A percentile compares a stretch with the other conserved stretches of the same genome.
Conservation (phyloP, 1,139 yeast species). For the Yarrowia galli region DNA sequence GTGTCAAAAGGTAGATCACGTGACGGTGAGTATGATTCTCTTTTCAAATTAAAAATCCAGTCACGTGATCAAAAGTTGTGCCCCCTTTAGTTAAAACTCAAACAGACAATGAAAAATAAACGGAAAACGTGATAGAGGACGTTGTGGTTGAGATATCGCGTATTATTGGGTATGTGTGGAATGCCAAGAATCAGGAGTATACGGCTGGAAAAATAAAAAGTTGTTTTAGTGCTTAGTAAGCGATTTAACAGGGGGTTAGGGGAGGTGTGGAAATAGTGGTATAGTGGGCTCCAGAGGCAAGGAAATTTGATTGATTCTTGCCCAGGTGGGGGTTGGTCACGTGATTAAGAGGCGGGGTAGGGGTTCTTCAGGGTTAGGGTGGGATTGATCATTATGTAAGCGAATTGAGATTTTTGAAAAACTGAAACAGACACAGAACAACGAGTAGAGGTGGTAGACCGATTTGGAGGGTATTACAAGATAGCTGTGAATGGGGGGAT, state of each 20-base stretch:
- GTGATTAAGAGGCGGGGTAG: neutral
- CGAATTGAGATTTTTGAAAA: neutral
- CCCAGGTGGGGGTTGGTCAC: neutral
- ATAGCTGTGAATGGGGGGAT: too few relatives aligned
- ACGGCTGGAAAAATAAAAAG: too few relatives aligned
- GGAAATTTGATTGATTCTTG: too few relatives aligned
- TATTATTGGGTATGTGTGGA: slow-evolving; percentile 2
- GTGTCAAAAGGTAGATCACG: neutral
- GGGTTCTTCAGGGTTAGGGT: too few relatives aligned
- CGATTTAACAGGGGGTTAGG: too few relatives aligned
- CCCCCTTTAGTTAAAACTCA: too few relatives aligned
- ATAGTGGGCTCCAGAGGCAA: too few relatives aligned
- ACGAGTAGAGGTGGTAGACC: neutral
- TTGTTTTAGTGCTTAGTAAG: too few relatives aligned
- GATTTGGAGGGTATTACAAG: neutral
- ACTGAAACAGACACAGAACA: neutral
- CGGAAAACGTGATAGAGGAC: neutral
- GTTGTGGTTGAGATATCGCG: neutral
- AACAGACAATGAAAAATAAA: too few relatives aligned
- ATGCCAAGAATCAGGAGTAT: neutral
- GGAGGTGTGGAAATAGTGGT: too few relatives aligned
- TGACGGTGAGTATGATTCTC: neutral
- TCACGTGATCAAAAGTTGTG: too few relatives aligned
- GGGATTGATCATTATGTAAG: neutral
- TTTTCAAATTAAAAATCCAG: too few relatives aligned